Conservation (phyloP, 75 land plant species). For the Azolla pinnata region DNA sequence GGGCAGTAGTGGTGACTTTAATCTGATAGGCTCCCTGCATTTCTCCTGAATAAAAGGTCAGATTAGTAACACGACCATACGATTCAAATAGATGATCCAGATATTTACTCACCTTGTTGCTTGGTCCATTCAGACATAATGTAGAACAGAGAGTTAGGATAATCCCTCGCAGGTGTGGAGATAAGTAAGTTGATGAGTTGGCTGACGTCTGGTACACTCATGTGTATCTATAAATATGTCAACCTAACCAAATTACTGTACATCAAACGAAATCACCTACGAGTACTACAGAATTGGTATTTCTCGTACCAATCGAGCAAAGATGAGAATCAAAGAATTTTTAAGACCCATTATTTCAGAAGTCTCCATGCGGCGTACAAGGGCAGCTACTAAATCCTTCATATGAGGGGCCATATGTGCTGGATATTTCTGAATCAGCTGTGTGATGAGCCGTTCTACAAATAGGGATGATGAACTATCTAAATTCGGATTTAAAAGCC, state of each 20-base stretch:
- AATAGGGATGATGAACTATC: constrained; percentile 89
- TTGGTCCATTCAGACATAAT: constrained; percentile 94
- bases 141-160: constrained; percentile 59
- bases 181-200: constrained; percentile 63
- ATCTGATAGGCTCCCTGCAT: constrained; percentile 91
- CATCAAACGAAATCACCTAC: not conserved
- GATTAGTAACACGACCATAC: not conserved
- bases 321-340: constrained; percentile 58
- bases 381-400: constrained; percentile 67
- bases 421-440: constrained; percentile 74
- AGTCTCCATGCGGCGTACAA: constrained; percentile 72
- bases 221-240: constrained; percentile 53
- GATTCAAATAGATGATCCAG: not conserved
- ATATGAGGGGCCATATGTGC: constrained; percentile 64
- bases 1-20: constrained; percentile 86
- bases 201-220: constrained; percentile 65
- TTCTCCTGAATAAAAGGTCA: constrained; percentile 67
- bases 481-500: constrained; percentile 71
- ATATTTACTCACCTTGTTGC: constrained; percentile 51
- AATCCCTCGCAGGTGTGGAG: constrained; percentile 48
- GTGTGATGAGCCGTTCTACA: constrained; percentile 72
- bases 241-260: not conserved
- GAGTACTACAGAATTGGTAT: too few relatives aligned
- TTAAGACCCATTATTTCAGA: constrained; percentile 54
- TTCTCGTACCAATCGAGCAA: constrained; percentile 93